These are phyloP conservation scores for Aureobasidium subglaciale DNA, from an alignment of 2,329 filamentous ascomycete species.

Conservation along the genomic window DNA sequence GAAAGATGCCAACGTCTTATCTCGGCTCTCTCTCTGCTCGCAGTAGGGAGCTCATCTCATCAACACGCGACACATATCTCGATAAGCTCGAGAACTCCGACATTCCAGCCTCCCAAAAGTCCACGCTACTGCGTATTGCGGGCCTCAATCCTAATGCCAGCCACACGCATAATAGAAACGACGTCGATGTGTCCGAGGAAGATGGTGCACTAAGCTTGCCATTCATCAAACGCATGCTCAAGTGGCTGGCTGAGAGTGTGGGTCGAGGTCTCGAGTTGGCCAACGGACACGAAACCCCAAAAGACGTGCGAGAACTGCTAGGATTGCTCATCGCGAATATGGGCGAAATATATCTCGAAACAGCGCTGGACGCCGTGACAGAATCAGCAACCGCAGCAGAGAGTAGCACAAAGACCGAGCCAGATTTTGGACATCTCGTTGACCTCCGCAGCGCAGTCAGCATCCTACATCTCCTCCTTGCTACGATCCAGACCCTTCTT, in stretches of 20 bases:
- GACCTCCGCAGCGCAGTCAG: slow-evolving; percentile 74
- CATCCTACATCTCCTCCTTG: slow-evolving; percentile 87
- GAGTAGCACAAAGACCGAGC: slow-evolving; percentile 66
- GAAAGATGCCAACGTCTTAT: slow-evolving; percentile 84
- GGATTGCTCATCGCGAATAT: slow-evolving; percentile 78
- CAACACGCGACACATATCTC: slow-evolving; percentile 85
- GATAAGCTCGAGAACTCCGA: slow-evolving; percentile 84
- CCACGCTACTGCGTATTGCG: slow-evolving; percentile 82
- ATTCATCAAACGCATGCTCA: slow-evolving; percentile 97
- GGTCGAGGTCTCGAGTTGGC: slow-evolving; percentile 87
- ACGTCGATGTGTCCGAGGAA: slow-evolving; percentile 84
- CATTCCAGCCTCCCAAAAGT: slow-evolving; percentile 77
- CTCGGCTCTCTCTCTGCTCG: slow-evolving; percentile 88
- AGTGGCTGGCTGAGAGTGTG: slow-evolving; percentile 93
- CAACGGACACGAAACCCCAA: slow-evolving; percentile 79
- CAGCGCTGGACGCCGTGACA: slow-evolving; percentile 60
- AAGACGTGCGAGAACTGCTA: slow-evolving; percentile 81
- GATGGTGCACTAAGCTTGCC: slow-evolving; percentile 75
- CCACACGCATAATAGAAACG: slow-evolving; percentile 54
- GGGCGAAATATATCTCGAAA: slow-evolving; percentile 71
- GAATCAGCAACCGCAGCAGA: slow-evolving; percentile 74
- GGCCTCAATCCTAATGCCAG: slow-evolving; percentile 61
- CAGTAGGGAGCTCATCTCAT: slow-evolving; percentile 78
- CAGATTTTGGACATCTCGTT: slow-evolving; percentile 77
- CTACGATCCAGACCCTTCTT: slow-evolving; percentile 83